Base-by-base conservation (phyloP, 805 yeast genomes). In the Ogataea neopini region DNA sequence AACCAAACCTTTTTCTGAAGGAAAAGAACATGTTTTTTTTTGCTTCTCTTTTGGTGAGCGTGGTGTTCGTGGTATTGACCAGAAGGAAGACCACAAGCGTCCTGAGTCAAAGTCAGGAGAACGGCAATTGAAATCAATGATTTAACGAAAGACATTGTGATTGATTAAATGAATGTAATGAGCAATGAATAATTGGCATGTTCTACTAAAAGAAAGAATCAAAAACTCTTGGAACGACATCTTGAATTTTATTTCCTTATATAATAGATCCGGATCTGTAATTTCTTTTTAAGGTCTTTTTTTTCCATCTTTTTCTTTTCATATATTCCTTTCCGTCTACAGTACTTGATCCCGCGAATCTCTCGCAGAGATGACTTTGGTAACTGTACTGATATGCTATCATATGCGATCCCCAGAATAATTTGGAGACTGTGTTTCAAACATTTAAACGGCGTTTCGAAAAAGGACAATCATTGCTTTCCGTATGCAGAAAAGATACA, bases 1-100 rank as follows among this genome's bases (percentile, higher is more conserved):
- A 14, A 89, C 92, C 58, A 90, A 73, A 7, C 89, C 90, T 20
- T 72, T 72, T 56, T 76, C 71, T 19, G 75, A 54, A 30, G 96
- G 96, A 70, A 89, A 88, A 3, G 76, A 54, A 69, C 96, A 88
- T 64, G 34, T n/a, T n/a, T 78, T 20, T 64, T 61, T 22, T 22
- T 8, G 17, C 42, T 28, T 59, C 65, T 58, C 40, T 60, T 59
- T 29, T 53, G 47, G 40, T 56, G 58, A 23, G 44, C 51, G 28
- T 58, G 62, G 46, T 58, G 62, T 15, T 29, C 42, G 44, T 58
- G 62, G 42, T 38, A 41, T 7, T 40, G 43, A 8, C 43, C 40
- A 19, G 52, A 56, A 33, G 61, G 60, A 26, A 44, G 44, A 29
- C 54, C 43, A 15, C 40, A 20, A 22, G 51, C 40, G 20, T 46